A percentile compares a stretch with the other conserved stretches of the same genome.
Evolutionary conservation across 1,284 basidiomycete genomes (phyloP).

Genomic region (Ustanciosporium gigantosporum): DNA sequence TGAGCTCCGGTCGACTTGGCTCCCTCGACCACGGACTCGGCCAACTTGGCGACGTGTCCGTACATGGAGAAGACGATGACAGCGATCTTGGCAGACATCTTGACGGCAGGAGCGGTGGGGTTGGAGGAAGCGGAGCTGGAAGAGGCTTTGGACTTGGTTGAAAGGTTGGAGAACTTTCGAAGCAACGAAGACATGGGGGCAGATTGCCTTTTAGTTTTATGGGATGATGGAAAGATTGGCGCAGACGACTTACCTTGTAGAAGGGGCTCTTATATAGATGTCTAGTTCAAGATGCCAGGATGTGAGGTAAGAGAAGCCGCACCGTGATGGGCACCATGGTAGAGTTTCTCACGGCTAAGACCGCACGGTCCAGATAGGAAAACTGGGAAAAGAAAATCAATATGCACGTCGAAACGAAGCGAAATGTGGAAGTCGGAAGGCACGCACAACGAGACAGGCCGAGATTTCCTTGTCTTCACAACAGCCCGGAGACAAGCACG

Average conservation of each 20-base stretch:
- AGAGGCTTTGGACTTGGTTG: constrained; percentile 31
- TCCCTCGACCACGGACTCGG: constrained; percentile 76
- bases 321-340: background rate
- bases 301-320: background rate
- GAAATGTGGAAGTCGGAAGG: too few species aligned
- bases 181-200: constrained; percentile 21
- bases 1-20: constrained; percentile 73
- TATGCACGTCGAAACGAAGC: too few species aligned
- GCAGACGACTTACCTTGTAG: too few species aligned
- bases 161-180: constrained; percentile 27
- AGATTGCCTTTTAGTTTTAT: too few species aligned
- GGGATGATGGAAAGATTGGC: background rate
- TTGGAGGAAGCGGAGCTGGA: constrained; percentile 10
- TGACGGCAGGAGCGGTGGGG: constrained; percentile 12
- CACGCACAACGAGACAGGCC: too few species aligned
- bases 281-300: background rate
- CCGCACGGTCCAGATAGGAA: too few species aligned
- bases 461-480: too few species aligned
- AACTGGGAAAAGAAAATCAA: too few species aligned
- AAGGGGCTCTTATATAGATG: too few species aligned
- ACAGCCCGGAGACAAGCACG: too few species aligned
- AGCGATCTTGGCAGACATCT: constrained; percentile 44
- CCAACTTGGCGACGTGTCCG: constrained; percentile 67
- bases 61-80: constrained; percentile 41
- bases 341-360: too few species aligned